A percentile compares a stretch with the other conserved stretches of the same genome.
These are phyloP conservation scores for Cystofilobasidium bisporidii DNA, from an alignment of 768 basidiomycete species.

Conservation along the genomic window DNA sequence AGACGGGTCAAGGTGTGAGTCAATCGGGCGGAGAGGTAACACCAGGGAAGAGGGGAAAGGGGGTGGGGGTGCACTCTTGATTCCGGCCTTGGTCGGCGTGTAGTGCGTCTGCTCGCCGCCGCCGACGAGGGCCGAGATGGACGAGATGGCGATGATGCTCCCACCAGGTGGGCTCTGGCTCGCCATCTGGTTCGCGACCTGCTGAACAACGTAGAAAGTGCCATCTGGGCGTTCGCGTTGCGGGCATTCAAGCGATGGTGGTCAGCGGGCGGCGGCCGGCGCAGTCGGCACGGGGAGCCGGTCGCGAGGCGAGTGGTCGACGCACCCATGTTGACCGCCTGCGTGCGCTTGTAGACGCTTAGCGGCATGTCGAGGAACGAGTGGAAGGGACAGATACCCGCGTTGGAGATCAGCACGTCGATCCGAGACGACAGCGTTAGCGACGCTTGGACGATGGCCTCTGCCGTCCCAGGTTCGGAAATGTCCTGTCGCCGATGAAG, in stretches of 20 bases:
- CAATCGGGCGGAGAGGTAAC: too few species aligned
- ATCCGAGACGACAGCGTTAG: slow-evolving; percentile 56
- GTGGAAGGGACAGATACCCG: slow-evolving; percentile 65
- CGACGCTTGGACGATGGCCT: slow-evolving; percentile 55
- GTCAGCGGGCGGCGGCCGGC: too few species aligned
- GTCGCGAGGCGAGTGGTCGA: neutral
- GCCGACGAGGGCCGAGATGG: slow-evolving; percentile 69
- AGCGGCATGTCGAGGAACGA: slow-evolving; percentile 46
- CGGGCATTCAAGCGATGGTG: too few species aligned
- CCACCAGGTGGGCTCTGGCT: slow-evolving; percentile 59
- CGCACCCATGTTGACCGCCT: slow-evolving; percentile 55
- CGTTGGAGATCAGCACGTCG: slow-evolving; percentile 43
- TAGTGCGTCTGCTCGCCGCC: slow-evolving; percentile 68
- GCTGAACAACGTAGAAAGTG: slow-evolving; percentile 53
- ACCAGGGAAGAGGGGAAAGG: too few species aligned
- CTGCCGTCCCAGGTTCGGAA: slow-evolving; percentile 8
- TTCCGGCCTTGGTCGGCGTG: slow-evolving; percentile 69
- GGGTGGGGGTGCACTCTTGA: slow-evolving; percentile 48
- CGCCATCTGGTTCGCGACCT: slow-evolving; percentile 66
- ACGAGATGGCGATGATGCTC: slow-evolving; percentile 63
- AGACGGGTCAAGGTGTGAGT: too few species aligned
- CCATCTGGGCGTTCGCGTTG: slow-evolving; percentile 42
- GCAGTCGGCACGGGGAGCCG: neutral
- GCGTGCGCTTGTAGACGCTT: slow-evolving; percentile 55
- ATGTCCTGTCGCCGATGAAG: slow-evolving; percentile 8